phyloP scores from a whole-genome alignment of 768 basidiomycete species.

The Trametes punicea region DNA sequence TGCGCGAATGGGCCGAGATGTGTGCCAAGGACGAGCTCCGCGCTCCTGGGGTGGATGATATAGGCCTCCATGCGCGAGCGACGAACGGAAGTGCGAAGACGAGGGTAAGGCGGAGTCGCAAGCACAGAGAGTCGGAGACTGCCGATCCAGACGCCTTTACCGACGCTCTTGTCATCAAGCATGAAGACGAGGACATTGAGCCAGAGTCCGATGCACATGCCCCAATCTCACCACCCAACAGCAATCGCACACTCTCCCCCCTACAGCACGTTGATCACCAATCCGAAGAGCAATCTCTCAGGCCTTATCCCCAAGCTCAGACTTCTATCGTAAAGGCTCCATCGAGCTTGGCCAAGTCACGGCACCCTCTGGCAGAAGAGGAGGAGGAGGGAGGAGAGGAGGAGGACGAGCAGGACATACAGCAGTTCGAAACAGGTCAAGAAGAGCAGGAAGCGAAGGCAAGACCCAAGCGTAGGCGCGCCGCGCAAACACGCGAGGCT shows the following conservation, averaged over 20 bases:
- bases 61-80: constrained; percentile 51
- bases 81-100: constrained; percentile 33
- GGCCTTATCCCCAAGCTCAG: too few species aligned
- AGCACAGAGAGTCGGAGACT: constrained; percentile 40
- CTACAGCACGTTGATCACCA: constrained; percentile 14
- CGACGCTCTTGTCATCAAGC: constrained; percentile 38
- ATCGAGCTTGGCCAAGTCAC: constrained; percentile 8
- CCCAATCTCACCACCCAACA: constrained; percentile 41
- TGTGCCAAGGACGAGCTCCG: constrained; percentile 69
- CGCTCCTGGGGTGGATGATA: constrained; percentile 68
- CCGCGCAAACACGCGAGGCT: constrained; percentile 37
- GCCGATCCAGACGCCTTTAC: constrained; percentile 40
- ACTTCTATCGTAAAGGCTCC: too few species aligned
- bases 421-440: constrained; percentile 19
- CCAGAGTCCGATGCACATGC: constrained; percentile 23
- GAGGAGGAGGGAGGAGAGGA: constrained; percentile 17
- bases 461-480: constrained; percentile 43
- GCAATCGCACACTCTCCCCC: constrained; percentile 32
- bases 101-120: constrained; percentile 41
- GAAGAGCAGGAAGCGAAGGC: constrained; percentile 29
- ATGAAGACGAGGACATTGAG: constrained; percentile 41
- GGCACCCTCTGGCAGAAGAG: constrained; percentile 8
- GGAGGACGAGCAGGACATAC: constrained; percentile 10
- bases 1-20: constrained; percentile 84
- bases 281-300: background rate